Base-by-base conservation (phyloP, 2,329 filamentous ascomycete species). In the Plectosphaerella plurivora region DNA sequence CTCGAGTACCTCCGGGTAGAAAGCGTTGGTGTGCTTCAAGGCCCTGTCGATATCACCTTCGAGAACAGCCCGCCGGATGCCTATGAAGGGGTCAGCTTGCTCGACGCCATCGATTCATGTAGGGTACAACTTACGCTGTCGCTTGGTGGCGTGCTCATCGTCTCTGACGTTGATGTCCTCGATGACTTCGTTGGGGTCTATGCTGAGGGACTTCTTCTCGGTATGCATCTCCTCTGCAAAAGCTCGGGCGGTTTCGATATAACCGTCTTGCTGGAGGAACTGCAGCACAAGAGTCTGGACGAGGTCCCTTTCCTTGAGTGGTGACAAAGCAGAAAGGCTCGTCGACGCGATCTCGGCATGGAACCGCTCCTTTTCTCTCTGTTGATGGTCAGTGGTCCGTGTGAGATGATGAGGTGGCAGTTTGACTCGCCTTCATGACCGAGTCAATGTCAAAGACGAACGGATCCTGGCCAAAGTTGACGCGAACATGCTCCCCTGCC, bases 261-360 rank as follows among this genome's bases (percentile, higher is more conserved):
- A 97, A 54, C 94, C 94, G 62, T 97, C 94, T 61, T 97, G 93
- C 37, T 92, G 89, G 14, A 99, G 75, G 60, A 96, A 97, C 69
- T 97, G 92, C 39, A 91, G 79, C 16, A 86, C 84, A 52, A 97
- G 74, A 60, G 88, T 82, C 65, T 97, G 91, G 37, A 96, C 84
- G 47, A 97, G 78, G 24, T 88, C 78, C 2, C 84, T 86, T 68
- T 97, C 93, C 55, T 81, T 83, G 56, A 89, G 73, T 3, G 78
- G 77, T 35, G 83, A 81, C 7, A 94, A 72, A 20, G 68, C 74
- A 25, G 80, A 75, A n/a, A 86, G 79, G 58, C 79, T 79, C 52
- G 81, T 74, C 44, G 64, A 62, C 35, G 73, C 66, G 36, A 95
- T 89, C 22, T 87, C 81, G 15, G 70, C 68, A 50, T 81, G 75